Percentiles rank a stretch among this genome's conserved stretches.
These are phyloP conservation scores for Magnusiomyces clavatus DNA, from an alignment of 1,139 yeast species.

Conservation along the genomic window DNA sequence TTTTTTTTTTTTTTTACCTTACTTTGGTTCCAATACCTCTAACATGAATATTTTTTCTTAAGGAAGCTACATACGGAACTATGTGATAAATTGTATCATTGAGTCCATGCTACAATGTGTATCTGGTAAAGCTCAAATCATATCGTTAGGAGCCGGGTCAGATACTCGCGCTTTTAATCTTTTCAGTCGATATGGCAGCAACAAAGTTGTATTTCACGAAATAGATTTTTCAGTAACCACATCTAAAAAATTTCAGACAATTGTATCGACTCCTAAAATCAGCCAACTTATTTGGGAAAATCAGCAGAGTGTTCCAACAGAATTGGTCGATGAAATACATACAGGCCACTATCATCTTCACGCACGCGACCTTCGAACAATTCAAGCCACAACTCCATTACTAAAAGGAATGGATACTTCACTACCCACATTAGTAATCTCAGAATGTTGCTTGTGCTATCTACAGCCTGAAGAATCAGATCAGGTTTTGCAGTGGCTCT, in stretches of 20 bases:
- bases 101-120: conserved; percentile 39
- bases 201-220: conserved; percentile 49
- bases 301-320: not conserved
- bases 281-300: conserved; percentile 18
- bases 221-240: conserved; percentile 66
- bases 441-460: conserved; percentile 90
- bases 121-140: conserved; percentile 41
- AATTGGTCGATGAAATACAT: conserved; percentile 31
- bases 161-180: conserved; percentile 68
- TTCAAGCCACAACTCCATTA: conserved; percentile 15
- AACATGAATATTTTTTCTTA: conserved; percentile 24
- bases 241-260: conserved; percentile 50
- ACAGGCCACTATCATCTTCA: conserved; percentile 45
- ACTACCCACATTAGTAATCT: conserved; percentile 62
- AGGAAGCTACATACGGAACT: conserved; percentile 76
- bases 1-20: not conserved
- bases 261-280: conserved; percentile 28
- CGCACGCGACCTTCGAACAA: conserved; percentile 47
- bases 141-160: conserved; percentile 95
- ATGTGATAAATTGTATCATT: conserved; percentile 50
- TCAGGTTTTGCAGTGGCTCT: conserved; percentile 38
- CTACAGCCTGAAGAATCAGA: conserved; percentile 52
- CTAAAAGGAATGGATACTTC: conserved; percentile 31
- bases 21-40: too few species aligned
- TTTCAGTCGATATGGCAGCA: conserved; percentile 24